A percentile compares a stretch with the other conserved stretches of the same genome.
Evolutionary conservation across 805 yeast species (phyloP).

Genomic region (Sugiyamaella mastotermitis): DNA sequence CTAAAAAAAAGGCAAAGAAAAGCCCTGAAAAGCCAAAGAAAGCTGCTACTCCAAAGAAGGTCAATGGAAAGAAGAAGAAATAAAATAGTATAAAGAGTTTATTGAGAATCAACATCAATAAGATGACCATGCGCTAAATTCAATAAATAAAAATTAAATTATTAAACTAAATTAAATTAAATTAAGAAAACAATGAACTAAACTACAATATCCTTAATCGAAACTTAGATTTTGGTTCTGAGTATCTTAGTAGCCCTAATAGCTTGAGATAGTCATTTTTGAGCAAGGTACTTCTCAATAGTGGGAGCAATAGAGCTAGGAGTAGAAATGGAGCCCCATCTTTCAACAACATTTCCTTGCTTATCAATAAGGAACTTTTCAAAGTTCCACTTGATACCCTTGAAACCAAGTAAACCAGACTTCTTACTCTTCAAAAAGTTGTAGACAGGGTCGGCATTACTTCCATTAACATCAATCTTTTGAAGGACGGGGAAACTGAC

Average conservation of each 20-base stretch:
- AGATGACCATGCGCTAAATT: too few species aligned
- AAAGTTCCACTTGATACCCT: conserved; percentile 72
- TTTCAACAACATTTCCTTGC: conserved; percentile 50
- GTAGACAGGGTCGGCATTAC: conserved; percentile 72
- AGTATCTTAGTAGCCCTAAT: too few species aligned
- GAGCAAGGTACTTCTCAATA: conserved; percentile 51
- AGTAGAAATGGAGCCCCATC: conserved; percentile 62
- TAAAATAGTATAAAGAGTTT: too few species aligned
- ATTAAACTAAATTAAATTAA: too few species aligned
- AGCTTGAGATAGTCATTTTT: neutral
- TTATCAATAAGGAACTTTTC: conserved; percentile 62
- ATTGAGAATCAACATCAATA: too few species aligned
- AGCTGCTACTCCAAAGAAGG: too few species aligned
- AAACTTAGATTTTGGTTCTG: too few species aligned
- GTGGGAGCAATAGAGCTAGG: conserved; percentile 56
- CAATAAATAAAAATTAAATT: too few species aligned
- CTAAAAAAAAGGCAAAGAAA: conserved; percentile 4
- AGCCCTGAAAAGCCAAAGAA: too few species aligned
- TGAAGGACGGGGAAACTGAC: conserved; percentile 84
- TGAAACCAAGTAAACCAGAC: conserved; percentile 58
- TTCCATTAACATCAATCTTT: conserved; percentile 88
- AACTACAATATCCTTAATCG: too few species aligned
- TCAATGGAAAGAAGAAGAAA: too few species aligned
- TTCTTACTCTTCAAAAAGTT: conserved; percentile 63
- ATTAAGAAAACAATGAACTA: too few species aligned